Base-by-base conservation (phyloP, 768 basidiomycete genomes). In the Mrakia blollopis region DNA sequence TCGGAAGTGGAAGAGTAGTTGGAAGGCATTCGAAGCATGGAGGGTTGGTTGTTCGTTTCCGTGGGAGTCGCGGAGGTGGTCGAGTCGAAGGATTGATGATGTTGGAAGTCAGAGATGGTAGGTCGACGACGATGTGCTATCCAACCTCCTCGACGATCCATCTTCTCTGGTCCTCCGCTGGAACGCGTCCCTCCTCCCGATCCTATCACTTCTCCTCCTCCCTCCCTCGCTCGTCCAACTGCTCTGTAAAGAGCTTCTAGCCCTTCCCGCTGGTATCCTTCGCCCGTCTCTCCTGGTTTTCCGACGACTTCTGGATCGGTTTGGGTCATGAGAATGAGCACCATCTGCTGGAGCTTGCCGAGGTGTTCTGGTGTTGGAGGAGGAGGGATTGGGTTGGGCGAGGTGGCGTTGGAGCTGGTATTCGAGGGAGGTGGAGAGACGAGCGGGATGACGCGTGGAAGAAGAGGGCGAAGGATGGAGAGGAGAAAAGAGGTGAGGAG, bases 401-500 rank as follows among this genome's bases (percentile, higher is more conserved):
- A 32, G 30, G n/a, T 63, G 18, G 28, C n/a, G 57, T n/a, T n/a
- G n/a, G n/a, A n/a, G n/a, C n/a, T n/a, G n/a, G n/a, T n/a, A n/a
- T 72, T 37, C 4, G 47, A 35, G 18, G 41, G 44, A 3, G 72
- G 77, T 3, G 77, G 73, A 21, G 37, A 28, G 28, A 78, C 63
- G 21, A 78, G 73, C 0, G 52, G 67, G 18, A 78, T 25, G 39
- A 74, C 23, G 11, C 73, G 65, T 10, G 77, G 57, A 16, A 74
- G 44, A 44, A 74, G 73, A 25, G 73, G 68, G 7, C 57, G 50
- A 21, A 78, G 69, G 68, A 78, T 69, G 3, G 77, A 74, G 39
- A 78, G 47, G 25, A 78, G 57, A 57, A 78, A 78, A 32, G 65
- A 73, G 21, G 77, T 74, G 7, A 78, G 77, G 28, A 78, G 77